These are phyloP conservation scores for Amylocystis lapponica DNA, from an alignment of 768 basidiomycete species.

Conservation along the genomic window DNA sequence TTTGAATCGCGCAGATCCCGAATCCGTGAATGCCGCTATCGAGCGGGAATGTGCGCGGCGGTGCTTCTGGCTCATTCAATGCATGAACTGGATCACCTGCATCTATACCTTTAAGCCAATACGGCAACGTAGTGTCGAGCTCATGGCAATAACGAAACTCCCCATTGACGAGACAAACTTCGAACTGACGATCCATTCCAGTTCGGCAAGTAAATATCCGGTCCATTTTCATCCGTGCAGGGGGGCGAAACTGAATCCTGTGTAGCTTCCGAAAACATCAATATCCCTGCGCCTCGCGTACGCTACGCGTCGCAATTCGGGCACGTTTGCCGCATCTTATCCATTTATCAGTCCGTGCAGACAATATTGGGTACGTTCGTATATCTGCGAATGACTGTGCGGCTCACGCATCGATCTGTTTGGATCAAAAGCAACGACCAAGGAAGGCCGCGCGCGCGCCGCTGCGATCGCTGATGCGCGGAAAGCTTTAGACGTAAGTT, in stretches of 20 bases:
- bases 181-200: conserved; percentile 40
- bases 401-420: background rate
- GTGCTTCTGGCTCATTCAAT: conserved; percentile 74
- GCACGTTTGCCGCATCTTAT: conserved; percentile 64
- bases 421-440: conserved; percentile 6
- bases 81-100: conserved; percentile 46
- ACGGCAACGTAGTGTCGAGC: conserved; percentile 25
- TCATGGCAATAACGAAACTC: conserved; percentile 48
- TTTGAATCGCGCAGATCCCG: conserved; percentile 46
- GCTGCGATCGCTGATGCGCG: conserved; percentile 10
- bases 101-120: conserved; percentile 32
- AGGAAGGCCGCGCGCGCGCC: conserved; percentile 12
- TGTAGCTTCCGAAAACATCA: conserved; percentile 54
- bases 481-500: conserved; percentile 10
- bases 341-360: conserved; percentile 60
- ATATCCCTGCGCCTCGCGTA: conserved; percentile 53
- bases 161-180: conserved; percentile 83
- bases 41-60: conserved; percentile 78
- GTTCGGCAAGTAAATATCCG: conserved; percentile 13
- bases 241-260: background rate
- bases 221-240: background rate
- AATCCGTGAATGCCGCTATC: conserved; percentile 52
- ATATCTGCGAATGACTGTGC: background rate
- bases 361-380: conserved; percentile 41
- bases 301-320: conserved; percentile 69